Percentiles rank a stretch among this genome's conserved stretches.
Conservation (phyloP, 768 basidiomycete species). For the Mycena vulgaris region DNA sequence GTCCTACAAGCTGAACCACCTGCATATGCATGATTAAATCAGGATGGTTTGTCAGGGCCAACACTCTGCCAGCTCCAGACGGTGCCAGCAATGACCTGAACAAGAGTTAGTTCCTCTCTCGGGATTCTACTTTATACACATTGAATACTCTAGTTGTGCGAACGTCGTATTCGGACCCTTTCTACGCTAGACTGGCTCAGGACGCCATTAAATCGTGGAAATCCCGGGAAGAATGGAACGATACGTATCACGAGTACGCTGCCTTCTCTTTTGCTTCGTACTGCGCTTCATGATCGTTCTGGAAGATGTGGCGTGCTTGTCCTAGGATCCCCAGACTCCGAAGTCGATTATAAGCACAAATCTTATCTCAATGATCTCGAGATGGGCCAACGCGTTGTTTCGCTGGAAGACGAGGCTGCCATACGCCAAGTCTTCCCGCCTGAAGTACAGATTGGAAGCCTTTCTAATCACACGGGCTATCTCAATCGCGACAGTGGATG, state of each 20-base stretch:
- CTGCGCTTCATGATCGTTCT: not conserved
- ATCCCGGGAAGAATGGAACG: slow-evolving; percentile 71
- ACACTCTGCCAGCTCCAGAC: slow-evolving; percentile 82
- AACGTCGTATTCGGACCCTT: slow-evolving; percentile 78
- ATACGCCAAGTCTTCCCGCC: slow-evolving; percentile 67
- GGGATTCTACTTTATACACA: not conserved
- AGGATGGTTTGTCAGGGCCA: too few species aligned
- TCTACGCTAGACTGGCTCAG: slow-evolving; percentile 79
- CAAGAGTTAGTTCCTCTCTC: slow-evolving; percentile 53
- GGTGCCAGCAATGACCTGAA: slow-evolving; percentile 78
- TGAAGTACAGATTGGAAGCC: slow-evolving; percentile 52
- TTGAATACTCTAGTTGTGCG: slow-evolving; percentile 69
- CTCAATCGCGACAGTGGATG: slow-evolving; percentile 87
- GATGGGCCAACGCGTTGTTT: slow-evolving; percentile 66
- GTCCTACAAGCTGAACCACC: too few species aligned
- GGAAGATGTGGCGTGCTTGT: slow-evolving; percentile 80
- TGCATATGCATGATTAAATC: too few species aligned
- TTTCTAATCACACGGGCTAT: slow-evolving; percentile 67
- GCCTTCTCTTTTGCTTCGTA: slow-evolving; percentile 22
- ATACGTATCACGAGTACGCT: slow-evolving; percentile 88
- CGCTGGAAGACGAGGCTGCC: slow-evolving; percentile 54
- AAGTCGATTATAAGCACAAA: slow-evolving; percentile 61
- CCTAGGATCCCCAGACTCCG: slow-evolving; percentile 57
- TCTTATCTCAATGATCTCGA: slow-evolving; percentile 76
- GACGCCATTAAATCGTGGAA: slow-evolving; percentile 88